Conservation (phyloP, 768 basidiomycete species). For the Omphalotus guepiniiformis region DNA sequence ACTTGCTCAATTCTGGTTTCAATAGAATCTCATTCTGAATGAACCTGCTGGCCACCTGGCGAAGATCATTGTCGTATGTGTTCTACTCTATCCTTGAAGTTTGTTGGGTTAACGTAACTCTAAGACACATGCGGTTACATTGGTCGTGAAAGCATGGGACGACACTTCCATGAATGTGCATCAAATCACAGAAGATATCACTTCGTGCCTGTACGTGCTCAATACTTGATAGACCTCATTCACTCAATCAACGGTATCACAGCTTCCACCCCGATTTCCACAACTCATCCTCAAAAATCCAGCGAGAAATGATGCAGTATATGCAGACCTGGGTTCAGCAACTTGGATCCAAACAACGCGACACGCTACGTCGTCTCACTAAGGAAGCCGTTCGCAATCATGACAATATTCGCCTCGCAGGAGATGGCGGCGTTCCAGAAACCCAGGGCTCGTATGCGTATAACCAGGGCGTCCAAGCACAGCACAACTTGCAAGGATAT, state of each 20-base stretch:
- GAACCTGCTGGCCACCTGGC: slow-evolving; percentile 79
- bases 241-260: not conserved
- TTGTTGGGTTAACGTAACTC: not conserved
- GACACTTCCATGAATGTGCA: slow-evolving; percentile 56
- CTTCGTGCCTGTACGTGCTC: slow-evolving; percentile 57
- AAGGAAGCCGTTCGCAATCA: slow-evolving; percentile 70
- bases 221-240: not conserved
- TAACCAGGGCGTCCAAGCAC: slow-evolving; percentile 43
- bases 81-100: slow-evolving; percentile 1
- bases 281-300: slow-evolving; percentile 55
- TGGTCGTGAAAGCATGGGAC: slow-evolving; percentile 82
- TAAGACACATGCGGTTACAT: slow-evolving; percentile 59
- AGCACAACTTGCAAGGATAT: slow-evolving; percentile 44
- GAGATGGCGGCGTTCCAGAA: slow-evolving; percentile 44
- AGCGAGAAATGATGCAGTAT: slow-evolving; percentile 71
- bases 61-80: slow-evolving; percentile 57
- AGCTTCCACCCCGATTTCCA: slow-evolving; percentile 88
- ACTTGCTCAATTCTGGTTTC: slow-evolving; percentile 11
- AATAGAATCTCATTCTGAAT: slow-evolving; percentile 72
- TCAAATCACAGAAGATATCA: slow-evolving; percentile 54
- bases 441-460: slow-evolving; percentile 47
- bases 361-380: slow-evolving; percentile 51
- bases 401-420: slow-evolving; percentile 58
- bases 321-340: slow-evolving; percentile 59
- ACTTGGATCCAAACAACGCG: slow-evolving; percentile 43